A percentile compares a stretch with the other conserved stretches of the same genome.
phyloP scores from a whole-genome alignment of 2,329 filamentous ascomycete genomes.

The Talaromyces sp. region DNA sequence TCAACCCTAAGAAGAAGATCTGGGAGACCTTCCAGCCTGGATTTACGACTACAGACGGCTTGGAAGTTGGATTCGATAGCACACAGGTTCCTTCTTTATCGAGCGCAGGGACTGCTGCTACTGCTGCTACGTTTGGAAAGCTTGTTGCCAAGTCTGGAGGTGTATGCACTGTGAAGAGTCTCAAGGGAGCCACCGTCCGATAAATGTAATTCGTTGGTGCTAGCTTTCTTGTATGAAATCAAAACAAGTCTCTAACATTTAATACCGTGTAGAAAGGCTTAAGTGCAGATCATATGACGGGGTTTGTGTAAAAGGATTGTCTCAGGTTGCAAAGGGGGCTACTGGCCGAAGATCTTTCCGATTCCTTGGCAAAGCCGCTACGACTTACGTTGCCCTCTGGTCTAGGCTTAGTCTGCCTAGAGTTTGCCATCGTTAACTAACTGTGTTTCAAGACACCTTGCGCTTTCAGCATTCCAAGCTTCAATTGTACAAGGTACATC shows the following conservation, averaged over 20 bases:
- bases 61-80: slow-evolving; percentile 86
- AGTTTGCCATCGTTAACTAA: not conserved
- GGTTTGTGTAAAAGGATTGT: not conserved
- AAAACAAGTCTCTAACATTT: not conserved
- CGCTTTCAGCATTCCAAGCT: not conserved
- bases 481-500: not conserved
- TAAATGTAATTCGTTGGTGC: slow-evolving; percentile 44
- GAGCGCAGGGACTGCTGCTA: slow-evolving; percentile 57
- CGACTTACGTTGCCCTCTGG: not conserved
- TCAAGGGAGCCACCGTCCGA: slow-evolving; percentile 78
- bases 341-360: not conserved
- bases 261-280: not conserved
- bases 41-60: slow-evolving; percentile 78
- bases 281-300: not conserved
- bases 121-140: slow-evolving; percentile 54
- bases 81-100: slow-evolving; percentile 71
- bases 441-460: slow-evolving; percentile 1
- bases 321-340: not conserved
- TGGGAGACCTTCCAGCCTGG: slow-evolving; percentile 97
- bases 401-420: not conserved
- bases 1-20: slow-evolving; percentile 99
- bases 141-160: slow-evolving; percentile 75
- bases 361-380: not conserved
- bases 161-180: slow-evolving; percentile 74
- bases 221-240: not conserved